Percentiles rank a stretch among this genome's conserved stretches.
phyloP scores from a whole-genome alignment of 1,284 basidiomycete species.

The Cutaneotrichosporon arboriforme region DNA sequence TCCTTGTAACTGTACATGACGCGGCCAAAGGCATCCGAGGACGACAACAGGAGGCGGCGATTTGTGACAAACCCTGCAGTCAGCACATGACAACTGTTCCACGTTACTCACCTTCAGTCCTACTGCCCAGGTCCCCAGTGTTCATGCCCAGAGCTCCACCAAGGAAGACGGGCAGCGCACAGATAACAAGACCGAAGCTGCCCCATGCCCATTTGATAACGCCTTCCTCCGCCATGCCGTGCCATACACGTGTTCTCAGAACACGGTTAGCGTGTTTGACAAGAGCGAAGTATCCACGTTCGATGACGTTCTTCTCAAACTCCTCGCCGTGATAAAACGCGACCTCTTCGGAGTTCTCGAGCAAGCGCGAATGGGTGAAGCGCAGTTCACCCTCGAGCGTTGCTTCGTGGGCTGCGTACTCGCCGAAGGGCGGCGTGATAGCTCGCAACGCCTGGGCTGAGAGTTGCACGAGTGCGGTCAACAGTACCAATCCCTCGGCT shows the following conservation, averaged over 20 bases:
- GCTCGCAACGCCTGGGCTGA: constrained; percentile 62
- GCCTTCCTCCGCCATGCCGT: constrained; percentile 87
- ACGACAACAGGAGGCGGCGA: constrained; percentile 70
- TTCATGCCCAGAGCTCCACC: constrained; percentile 66
- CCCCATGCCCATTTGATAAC: constrained; percentile 99
- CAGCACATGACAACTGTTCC: background rate
- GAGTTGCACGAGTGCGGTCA: constrained; percentile 78
- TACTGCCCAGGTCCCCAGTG: constrained; percentile 66
- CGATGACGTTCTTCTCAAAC: constrained; percentile 87
- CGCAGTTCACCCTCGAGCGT: constrained; percentile 83
- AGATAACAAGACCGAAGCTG: constrained; percentile 84
- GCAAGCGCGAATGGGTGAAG: constrained; percentile 87
- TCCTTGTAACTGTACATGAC: constrained; percentile 95
- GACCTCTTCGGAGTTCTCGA: constrained; percentile 90
- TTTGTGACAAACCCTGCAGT: constrained; percentile 83
- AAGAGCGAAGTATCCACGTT: constrained; percentile 81
- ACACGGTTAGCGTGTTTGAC: constrained; percentile 85
- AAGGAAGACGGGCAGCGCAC: constrained; percentile 91
- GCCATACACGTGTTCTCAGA: constrained; percentile 76
- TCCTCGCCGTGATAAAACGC: constrained; percentile 88
- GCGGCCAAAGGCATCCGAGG: constrained; percentile 57
- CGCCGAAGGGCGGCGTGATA: constrained; percentile 88
- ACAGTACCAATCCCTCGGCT: constrained; percentile 80
- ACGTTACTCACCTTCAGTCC: constrained; percentile 67
- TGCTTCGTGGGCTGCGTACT: constrained; percentile 70